A percentile compares a stretch with the other conserved stretches of the same genome.
Conservation (phyloP, 1,284 basidiomycete genomes). For the Sporisorium sorghi region DNA sequence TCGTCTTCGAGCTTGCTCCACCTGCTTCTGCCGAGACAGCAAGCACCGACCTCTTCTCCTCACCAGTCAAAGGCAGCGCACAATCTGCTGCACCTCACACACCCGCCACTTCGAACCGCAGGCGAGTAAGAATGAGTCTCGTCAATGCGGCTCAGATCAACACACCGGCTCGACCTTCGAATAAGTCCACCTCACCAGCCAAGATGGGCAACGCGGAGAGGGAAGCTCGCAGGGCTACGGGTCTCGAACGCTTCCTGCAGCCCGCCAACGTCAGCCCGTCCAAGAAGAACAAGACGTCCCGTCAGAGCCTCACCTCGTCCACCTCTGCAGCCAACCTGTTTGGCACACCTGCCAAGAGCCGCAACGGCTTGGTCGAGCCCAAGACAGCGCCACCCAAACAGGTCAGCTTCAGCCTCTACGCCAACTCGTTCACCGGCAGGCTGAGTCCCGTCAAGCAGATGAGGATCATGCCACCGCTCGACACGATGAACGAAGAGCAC, state of each 20-base stretch:
- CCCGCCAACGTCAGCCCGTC: slow-evolving; percentile 36
- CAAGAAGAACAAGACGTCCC: slow-evolving; percentile 22
- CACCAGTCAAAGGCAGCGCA: slow-evolving; percentile 20
- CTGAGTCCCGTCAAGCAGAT: slow-evolving; percentile 53
- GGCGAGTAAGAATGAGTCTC: slow-evolving; percentile 47
- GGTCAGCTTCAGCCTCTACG: slow-evolving; percentile 42
- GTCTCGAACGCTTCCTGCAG: slow-evolving; percentile 43
- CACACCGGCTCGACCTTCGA: slow-evolving; percentile 32
- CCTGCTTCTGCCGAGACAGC: not conserved
- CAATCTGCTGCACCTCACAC: slow-evolving; percentile 18
- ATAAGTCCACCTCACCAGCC: slow-evolving; percentile 14
- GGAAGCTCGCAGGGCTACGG: slow-evolving; percentile 34
- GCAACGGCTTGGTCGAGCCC: slow-evolving; percentile 15
- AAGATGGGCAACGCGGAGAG: slow-evolving; percentile 19
- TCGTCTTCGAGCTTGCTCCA: slow-evolving; percentile 34
- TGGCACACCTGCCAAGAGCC: slow-evolving; percentile 37
- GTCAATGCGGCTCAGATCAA: slow-evolving; percentile 49
- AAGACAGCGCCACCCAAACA: slow-evolving; percentile 51
- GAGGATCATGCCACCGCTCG: slow-evolving; percentile 47
- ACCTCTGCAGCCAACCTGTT: slow-evolving; percentile 23
- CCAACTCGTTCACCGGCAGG: slow-evolving; percentile 26
- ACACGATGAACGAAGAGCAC: slow-evolving; percentile 47
- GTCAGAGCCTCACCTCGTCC: slow-evolving; percentile 37
- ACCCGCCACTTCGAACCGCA: slow-evolving; percentile 12
- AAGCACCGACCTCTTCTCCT: slow-evolving; percentile 12